These are phyloP conservation scores for Phaeoacremonium minimum DNA, from an alignment of 2,329 filamentous ascomycete species.

Conservation along the genomic window DNA sequence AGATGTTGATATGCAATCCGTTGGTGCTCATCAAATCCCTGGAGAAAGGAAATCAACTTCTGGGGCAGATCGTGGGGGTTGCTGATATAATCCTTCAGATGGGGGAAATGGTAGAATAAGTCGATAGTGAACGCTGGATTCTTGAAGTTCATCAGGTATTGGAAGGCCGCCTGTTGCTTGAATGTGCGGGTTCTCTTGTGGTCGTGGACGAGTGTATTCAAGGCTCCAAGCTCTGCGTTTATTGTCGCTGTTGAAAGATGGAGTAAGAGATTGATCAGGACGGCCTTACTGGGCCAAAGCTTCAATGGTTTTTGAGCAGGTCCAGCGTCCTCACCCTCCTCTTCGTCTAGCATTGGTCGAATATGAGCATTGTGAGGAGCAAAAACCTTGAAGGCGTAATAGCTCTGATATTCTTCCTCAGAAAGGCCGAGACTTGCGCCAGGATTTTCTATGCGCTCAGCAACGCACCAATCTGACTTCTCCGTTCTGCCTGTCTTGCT, in stretches of 20 bases:
- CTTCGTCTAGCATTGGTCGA: constrained; percentile 5
- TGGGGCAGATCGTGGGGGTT: constrained; percentile 6
- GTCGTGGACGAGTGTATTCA: constrained; percentile 5
- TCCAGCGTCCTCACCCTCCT: neutral
- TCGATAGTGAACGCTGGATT: constrained; percentile 10
- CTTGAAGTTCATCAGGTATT: constrained; percentile 14
- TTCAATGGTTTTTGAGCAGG: neutral
- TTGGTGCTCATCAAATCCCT: constrained; percentile 32
- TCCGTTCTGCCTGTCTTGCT: constrained; percentile 5
- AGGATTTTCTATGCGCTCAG: constrained; percentile 10
- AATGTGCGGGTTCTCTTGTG: constrained; percentile 1
- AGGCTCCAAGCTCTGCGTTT: constrained; percentile 7
- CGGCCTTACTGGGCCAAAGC: constrained; percentile 6
- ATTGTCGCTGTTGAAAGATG: constrained; percentile 5
- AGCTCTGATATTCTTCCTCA: constrained; percentile 1
- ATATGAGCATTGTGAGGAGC: constrained; percentile 5
- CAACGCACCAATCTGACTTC: constrained; percentile 4
- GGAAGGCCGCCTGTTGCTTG: constrained; percentile 13
- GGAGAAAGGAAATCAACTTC: constrained; percentile 16
- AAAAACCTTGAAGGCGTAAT: constrained; percentile 8
- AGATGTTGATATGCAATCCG: constrained; percentile 27
- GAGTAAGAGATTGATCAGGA: constrained; percentile 6
- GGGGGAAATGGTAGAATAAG: constrained; percentile 15
- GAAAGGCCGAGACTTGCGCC: constrained; percentile 6
- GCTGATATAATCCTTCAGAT: constrained; percentile 12